phyloP scores from a whole-genome alignment of 108 stramenopile genomes.

The Discostella pseudostelligera region DNA sequence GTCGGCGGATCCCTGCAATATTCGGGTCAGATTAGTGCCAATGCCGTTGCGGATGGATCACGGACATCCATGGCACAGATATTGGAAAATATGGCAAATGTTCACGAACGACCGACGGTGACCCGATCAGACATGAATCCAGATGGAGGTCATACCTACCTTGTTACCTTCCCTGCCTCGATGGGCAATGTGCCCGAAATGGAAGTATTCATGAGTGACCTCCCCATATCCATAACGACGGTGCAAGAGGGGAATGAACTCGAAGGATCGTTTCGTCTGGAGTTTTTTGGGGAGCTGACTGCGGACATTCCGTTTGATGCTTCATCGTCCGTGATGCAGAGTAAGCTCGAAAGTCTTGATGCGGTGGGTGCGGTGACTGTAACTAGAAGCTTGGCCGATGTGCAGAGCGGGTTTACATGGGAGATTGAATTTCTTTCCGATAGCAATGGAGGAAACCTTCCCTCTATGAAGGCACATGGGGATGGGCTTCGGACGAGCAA shows the following conservation, averaged over 20 bases:
- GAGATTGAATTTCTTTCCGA: slow-evolving; percentile 63
- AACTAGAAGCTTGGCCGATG: slow-evolving; percentile 44
- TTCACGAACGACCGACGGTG: slow-evolving; percentile 47
- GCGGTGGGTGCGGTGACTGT: slow-evolving; percentile 66
- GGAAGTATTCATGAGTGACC: slow-evolving; percentile 50
- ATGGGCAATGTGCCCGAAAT: slow-evolving; percentile 77
- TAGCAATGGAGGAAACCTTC: slow-evolving; percentile 60
- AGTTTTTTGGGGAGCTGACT: slow-evolving; percentile 68
- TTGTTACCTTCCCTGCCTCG: slow-evolving; percentile 62
- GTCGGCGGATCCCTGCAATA: slow-evolving; percentile 56
- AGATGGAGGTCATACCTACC: slow-evolving; percentile 64
- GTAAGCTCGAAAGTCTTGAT: slow-evolving; percentile 46
- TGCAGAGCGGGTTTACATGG: slow-evolving; percentile 59
- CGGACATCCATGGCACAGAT: slow-evolving; percentile 51
- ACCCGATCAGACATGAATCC: slow-evolving; percentile 37
- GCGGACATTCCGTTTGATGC: slow-evolving; percentile 64
- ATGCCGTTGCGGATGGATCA: slow-evolving; percentile 47
- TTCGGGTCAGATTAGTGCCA: slow-evolving; percentile 62
- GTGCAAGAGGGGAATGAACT: slow-evolving; percentile 69
- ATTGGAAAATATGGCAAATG: slow-evolving; percentile 60
- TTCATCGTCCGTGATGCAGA: slow-evolving; percentile 50
- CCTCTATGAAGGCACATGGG: slow-evolving; percentile 37
- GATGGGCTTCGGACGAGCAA: slow-evolving; percentile 51
- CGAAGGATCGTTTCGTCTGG: slow-evolving; percentile 62
- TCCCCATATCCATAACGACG: slow-evolving; percentile 58